A percentile compares a stretch with the other conserved stretches of the same genome.
These are phyloP conservation scores for Yarrowia porcina DNA, from an alignment of 805 yeast genomes.

Conservation along the genomic window DNA sequence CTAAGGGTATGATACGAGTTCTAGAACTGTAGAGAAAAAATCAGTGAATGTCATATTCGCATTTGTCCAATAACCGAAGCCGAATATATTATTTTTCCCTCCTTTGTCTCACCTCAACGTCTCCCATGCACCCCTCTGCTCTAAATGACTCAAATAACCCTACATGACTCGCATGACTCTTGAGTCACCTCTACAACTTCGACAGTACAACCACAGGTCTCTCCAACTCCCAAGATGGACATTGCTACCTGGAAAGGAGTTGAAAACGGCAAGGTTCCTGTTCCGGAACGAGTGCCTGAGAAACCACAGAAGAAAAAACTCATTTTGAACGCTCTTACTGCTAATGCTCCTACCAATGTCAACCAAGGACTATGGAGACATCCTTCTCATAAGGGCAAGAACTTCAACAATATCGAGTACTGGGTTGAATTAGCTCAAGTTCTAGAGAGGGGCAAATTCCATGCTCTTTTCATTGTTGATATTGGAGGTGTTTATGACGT, in stretches of 20 bases:
- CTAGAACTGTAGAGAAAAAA: too few relatives aligned
- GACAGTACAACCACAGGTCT: background rate
- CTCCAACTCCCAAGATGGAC: background rate
- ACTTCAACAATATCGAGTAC: constrained; percentile 37
- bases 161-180: constrained; percentile 15
- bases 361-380: constrained; percentile 42
- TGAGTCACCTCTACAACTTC: background rate
- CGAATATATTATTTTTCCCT: too few relatives aligned
- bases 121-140: background rate
- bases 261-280: background rate
- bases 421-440: constrained; percentile 43
- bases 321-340: constrained; percentile 43
- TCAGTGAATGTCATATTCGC: too few relatives aligned
- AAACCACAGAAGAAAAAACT: constrained; percentile 32
- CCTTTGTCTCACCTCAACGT: too few relatives aligned
- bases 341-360: constrained; percentile 35
- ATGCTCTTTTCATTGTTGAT: constrained; percentile 43
- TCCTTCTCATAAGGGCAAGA: constrained; percentile 40
- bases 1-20: too few relatives aligned
- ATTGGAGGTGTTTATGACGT: constrained; percentile 44
- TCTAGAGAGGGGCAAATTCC: constrained; percentile 42
- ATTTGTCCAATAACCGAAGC: too few relatives aligned
- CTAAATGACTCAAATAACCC: background rate
- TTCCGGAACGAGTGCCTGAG: background rate
- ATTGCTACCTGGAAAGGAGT: constrained; percentile 14